These are phyloP conservation scores for Arthrobotrys sinensis DNA, from an alignment of 2,329 filamentous ascomycete species.

Conservation along the genomic window DNA sequence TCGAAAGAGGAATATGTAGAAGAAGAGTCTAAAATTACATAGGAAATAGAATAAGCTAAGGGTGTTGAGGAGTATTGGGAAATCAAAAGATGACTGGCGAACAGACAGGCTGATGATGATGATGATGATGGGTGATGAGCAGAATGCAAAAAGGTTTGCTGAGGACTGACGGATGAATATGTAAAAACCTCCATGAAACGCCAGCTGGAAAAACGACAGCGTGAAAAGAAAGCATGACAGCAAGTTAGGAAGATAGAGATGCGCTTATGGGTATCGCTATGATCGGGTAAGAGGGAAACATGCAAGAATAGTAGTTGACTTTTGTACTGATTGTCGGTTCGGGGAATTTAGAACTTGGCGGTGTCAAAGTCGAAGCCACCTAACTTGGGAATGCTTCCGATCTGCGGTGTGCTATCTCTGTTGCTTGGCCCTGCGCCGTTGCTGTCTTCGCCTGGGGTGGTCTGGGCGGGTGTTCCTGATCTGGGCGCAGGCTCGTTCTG, in stretches of 20 bases:
- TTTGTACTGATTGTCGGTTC: conserved; percentile 7
- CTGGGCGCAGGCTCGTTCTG: conserved; percentile 13
- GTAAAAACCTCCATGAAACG: conserved; percentile 32
- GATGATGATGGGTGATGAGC: conserved; percentile 3
- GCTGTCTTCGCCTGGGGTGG: conserved; percentile 18
- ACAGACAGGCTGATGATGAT: conserved; percentile 1
- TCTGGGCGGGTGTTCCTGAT: conserved; percentile 11
- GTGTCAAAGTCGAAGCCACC: conserved; percentile 57
- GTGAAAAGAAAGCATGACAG: conserved; percentile 13
- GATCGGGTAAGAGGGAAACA: conserved; percentile 26
- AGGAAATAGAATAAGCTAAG: conserved; percentile 32
- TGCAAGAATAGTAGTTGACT: conserved; percentile 4
- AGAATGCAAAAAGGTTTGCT: conserved; percentile 8
- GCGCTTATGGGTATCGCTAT: conserved; percentile 49
- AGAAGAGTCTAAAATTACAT: conserved; percentile 60
- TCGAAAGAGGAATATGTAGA: conserved; percentile 50
- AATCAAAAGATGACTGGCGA: not conserved
- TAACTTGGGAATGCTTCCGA: conserved; percentile 52
- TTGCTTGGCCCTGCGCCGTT: conserved; percentile 42
- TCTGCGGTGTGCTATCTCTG: conserved; percentile 56
- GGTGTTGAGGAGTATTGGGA: not conserved
- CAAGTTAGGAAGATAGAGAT: conserved; percentile 17
- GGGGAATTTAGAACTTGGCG: conserved; percentile 45
- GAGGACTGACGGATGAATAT: conserved; percentile 38
- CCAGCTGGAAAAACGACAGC: conserved; percentile 27